A percentile compares a stretch with the other conserved stretches of the same genome.
These are phyloP conservation scores for Saussurea involucrata DNA, from an alignment of 129 eudicot genomes.

Conservation along the genomic window DNA sequence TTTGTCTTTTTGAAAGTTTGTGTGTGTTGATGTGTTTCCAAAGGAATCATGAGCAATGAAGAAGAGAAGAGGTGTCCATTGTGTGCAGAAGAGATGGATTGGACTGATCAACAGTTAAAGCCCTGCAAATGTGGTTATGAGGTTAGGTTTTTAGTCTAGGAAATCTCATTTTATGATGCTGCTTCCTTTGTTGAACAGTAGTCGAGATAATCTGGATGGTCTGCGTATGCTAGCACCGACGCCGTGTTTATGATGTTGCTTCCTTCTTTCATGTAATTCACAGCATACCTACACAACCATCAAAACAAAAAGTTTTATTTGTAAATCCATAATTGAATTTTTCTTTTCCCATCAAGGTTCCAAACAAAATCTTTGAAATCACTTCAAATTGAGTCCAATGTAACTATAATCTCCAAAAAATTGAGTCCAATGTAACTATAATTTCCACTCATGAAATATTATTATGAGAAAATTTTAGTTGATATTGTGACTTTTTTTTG, in stretches of 20 bases:
- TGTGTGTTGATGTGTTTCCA: no score
- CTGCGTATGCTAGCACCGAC: not conserved
- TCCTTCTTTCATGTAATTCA: conserved; percentile 7
- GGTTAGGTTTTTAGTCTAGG: conserved; percentile 20
- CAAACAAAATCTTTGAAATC: not conserved
- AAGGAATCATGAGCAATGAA: no score
- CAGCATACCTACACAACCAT: not conserved
- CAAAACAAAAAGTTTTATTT: not conserved
- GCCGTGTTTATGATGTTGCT: not conserved
- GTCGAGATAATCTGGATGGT: not conserved
- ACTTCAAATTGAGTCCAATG: not conserved
- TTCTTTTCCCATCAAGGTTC: not conserved
- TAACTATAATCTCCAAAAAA: not conserved
- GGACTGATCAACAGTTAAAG: no score
- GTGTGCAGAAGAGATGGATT: no score
- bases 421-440: not conserved
- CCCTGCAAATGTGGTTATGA: no score
- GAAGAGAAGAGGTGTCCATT: no score
- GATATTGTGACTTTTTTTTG: no score
- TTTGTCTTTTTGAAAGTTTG: no score
- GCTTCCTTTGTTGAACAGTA: conserved; percentile 17
- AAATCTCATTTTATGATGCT: no score
- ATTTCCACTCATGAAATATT: not conserved
- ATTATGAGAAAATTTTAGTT: not conserved
- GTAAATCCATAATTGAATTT: not conserved